Conservation (phyloP, 257 asterid genomes). For the Plantago ovata region DNA sequence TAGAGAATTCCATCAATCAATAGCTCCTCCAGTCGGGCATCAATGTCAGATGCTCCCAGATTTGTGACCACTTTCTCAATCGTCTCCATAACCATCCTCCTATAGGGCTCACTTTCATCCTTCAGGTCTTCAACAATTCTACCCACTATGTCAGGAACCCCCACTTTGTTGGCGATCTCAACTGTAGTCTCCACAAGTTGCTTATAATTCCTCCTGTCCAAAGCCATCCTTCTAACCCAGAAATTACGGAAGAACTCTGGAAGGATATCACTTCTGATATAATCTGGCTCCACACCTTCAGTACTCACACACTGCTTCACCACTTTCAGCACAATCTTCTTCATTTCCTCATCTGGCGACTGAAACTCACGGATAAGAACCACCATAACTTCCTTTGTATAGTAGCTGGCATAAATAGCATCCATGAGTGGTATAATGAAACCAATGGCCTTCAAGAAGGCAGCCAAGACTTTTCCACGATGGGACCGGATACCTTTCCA, state of each 20-base stretch:
- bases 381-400: conserved; percentile 89
- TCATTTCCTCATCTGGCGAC: conserved; percentile 96
- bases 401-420: conserved; percentile 87
- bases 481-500: conserved; percentile 94
- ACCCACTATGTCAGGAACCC: conserved; percentile 86
- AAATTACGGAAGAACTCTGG: conserved; percentile 89
- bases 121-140: conserved; percentile 83
- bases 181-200: conserved; percentile 90
- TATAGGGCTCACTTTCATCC: conserved; percentile 90
- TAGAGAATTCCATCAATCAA: conserved; percentile 83
- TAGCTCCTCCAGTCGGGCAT: conserved; percentile 78
- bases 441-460: conserved; percentile 86
- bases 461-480: conserved; percentile 94
- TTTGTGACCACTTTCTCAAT: conserved; percentile 91
- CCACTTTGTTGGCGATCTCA: conserved; percentile 90
- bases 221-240: conserved; percentile 95
- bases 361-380: conserved; percentile 85
- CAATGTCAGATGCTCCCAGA: conserved; percentile 85
- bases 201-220: conserved; percentile 81
- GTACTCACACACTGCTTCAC: conserved; percentile 95
- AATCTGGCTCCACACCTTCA: conserved; percentile 87
- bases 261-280: conserved; percentile 76
- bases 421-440: conserved; percentile 95
- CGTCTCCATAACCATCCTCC: conserved; percentile 97
- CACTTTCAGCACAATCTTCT: conserved; percentile 89